phyloP scores from a whole-genome alignment of 75 land plant species.

The Pseudotsuga menziesii region DNA sequence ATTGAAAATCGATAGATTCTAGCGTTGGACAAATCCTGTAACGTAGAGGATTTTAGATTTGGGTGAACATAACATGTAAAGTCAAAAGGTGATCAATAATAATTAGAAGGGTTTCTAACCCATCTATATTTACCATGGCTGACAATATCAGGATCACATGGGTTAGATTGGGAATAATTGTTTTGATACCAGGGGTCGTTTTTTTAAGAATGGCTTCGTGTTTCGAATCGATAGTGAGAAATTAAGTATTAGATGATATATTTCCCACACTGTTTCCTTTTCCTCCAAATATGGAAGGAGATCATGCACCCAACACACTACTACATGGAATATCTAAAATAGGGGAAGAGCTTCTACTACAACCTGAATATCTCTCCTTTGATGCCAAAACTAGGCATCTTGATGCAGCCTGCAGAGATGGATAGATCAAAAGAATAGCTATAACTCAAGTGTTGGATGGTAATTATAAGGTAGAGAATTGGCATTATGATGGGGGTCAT shows the following conservation, averaged over 20 bases:
- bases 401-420: conserved; percentile 41
- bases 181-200: background rate
- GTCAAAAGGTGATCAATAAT: too few species aligned
- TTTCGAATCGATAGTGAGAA: background rate
- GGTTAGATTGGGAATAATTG: background rate
- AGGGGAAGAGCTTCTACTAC: conserved; percentile 33
- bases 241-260: conserved; percentile 23
- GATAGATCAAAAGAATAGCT: too few species aligned
- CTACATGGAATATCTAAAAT: conserved; percentile 16
- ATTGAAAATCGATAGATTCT: too few species aligned
- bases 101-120: too few species aligned
- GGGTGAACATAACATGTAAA: too few species aligned
- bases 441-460: too few species aligned
- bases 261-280: conserved; percentile 28
- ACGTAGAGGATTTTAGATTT: too few species aligned
- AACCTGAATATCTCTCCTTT: conserved; percentile 65
- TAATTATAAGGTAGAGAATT: too few species aligned
- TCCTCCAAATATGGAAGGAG: background rate
- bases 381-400: conserved; percentile 28
- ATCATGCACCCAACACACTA: conserved; percentile 16
- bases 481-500: too few species aligned
- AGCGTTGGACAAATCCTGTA: too few species aligned
- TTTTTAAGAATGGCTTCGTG: background rate
- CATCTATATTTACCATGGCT: too few species aligned
- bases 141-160: too few species aligned